These are phyloP conservation scores for Debaryomyces nepalensis DNA, from an alignment of 1,139 yeast species.

Conservation along the genomic window DNA sequence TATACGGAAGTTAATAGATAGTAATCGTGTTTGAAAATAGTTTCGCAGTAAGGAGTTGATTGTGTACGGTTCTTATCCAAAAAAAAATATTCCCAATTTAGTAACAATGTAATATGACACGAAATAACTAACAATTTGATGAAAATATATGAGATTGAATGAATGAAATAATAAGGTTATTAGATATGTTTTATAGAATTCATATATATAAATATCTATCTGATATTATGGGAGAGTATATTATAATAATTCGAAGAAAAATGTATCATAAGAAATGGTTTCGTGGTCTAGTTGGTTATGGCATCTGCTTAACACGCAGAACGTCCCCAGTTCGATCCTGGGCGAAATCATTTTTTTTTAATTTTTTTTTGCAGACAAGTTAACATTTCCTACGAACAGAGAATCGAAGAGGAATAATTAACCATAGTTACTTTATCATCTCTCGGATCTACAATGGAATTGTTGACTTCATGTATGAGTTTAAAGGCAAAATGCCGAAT, in stretches of 20 bases:
- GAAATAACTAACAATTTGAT: not conserved
- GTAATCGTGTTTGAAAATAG: conserved; percentile 6
- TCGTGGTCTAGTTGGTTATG: conserved; percentile 98
- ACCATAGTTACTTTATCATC: too few relatives aligned
- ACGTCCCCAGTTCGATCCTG: conserved; percentile 99
- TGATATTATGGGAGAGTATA: not conserved
- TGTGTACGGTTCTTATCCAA: conserved; percentile 7
- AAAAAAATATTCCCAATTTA: not conserved
- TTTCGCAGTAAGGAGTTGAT: conserved; percentile 1
- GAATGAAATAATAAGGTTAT: too few relatives aligned
- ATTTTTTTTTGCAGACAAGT: not conserved
- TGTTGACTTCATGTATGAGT: too few relatives aligned
- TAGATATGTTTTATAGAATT: too few relatives aligned
- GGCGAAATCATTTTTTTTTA: conserved; percentile 60
- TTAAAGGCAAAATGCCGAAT: too few relatives aligned
- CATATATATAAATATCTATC: not conserved
- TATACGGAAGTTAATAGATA: not conserved
- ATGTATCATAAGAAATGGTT: conserved; percentile 30
- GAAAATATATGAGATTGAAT: too few relatives aligned
- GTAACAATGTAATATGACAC: not conserved
- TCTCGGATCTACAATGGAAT: too few relatives aligned
- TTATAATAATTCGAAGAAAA: not conserved
- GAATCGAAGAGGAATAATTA: too few relatives aligned
- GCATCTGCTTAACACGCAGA: conserved; percentile 99
- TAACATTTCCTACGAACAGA: not conserved